These are phyloP conservation scores for Exsudoporus floridanus DNA, from an alignment of 1,284 basidiomycete species.

Conservation along the genomic window DNA sequence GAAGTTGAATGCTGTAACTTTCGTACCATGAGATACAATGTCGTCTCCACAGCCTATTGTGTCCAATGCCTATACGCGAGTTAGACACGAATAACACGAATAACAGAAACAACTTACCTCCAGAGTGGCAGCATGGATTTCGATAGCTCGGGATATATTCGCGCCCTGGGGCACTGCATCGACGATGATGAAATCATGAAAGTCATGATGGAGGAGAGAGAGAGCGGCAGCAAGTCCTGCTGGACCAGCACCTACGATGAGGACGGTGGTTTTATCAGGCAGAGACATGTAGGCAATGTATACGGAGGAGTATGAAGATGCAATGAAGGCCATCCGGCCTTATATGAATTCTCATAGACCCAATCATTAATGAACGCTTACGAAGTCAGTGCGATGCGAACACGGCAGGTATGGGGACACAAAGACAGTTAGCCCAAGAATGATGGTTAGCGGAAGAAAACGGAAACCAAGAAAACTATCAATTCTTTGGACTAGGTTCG, in stretches of 20 bases:
- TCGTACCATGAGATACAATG: conserved; percentile 40
- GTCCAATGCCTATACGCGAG: conserved; percentile 42
- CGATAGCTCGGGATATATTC: conserved; percentile 40
- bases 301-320: neutral
- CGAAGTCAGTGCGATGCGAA: too few relatives aligned
- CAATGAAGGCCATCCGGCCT: neutral
- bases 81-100: neutral
- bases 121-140: conserved; percentile 45
- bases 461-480: too few relatives aligned
- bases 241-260: conserved; percentile 35
- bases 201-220: conserved; percentile 38
- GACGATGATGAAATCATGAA: conserved; percentile 45
- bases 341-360: neutral
- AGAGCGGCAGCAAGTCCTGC: conserved; percentile 26
- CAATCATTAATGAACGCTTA: neutral
- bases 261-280: conserved; percentile 18
- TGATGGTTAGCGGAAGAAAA: too few relatives aligned
- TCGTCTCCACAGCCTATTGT: conserved; percentile 43
- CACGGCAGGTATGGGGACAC: too few relatives aligned
- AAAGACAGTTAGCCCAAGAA: too few relatives aligned
- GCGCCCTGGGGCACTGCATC: conserved; percentile 36
- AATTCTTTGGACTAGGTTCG: too few relatives aligned
- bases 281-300: conserved; percentile 19
- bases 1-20: conserved; percentile 29
- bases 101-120: conserved; percentile 25